A percentile compares a stretch with the other conserved stretches of the same genome.
phyloP scores from a whole-genome alignment of 805 yeast species.

The Wilhelminamyces savonicus region DNA sequence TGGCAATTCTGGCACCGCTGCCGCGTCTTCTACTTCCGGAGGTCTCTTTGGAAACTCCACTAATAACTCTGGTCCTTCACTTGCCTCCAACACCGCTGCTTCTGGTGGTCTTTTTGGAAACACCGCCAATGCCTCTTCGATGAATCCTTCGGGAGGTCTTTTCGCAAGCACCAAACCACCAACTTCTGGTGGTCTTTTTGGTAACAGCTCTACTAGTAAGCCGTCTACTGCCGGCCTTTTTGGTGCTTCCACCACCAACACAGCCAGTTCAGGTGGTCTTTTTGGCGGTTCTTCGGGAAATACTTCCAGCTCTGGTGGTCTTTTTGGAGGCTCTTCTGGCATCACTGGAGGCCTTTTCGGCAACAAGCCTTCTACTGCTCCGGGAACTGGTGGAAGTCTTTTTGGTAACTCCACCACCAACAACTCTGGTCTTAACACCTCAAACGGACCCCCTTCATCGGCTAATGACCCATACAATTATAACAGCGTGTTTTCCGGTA shows the following conservation, averaged over 20 bases:
- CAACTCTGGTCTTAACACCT: slow-evolving; percentile 1
- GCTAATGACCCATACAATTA: slow-evolving; percentile 25
- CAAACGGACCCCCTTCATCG: slow-evolving; percentile 2
- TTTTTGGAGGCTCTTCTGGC: slow-evolving; percentile 10
- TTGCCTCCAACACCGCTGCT: neutral
- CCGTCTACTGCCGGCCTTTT: slow-evolving; percentile 1
- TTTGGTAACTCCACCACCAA: slow-evolving; percentile 11
- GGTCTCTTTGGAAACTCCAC: slow-evolving; percentile 12
- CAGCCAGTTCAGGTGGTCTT: slow-evolving; percentile 9
- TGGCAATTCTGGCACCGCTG: too few species aligned
- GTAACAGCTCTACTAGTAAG: slow-evolving; percentile 1
- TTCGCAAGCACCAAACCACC: neutral
- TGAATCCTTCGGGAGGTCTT: too few species aligned
- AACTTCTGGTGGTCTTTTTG: slow-evolving; percentile 2
- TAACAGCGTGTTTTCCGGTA: slow-evolving; percentile 15
- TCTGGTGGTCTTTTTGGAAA: slow-evolving; percentile 4
- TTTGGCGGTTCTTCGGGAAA: slow-evolving; percentile 11
- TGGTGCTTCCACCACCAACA: slow-evolving; percentile 2
- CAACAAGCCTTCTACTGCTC: slow-evolving; percentile 6
- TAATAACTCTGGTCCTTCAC: slow-evolving; percentile 7
- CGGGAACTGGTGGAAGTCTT: slow-evolving; percentile 9
- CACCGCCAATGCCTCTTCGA: too few species aligned
- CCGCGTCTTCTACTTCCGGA: too few species aligned
- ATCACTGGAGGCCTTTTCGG: slow-evolving; percentile 19
- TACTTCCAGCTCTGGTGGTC: slow-evolving; percentile 3